A percentile compares a stretch with the other conserved stretches of the same genome.
Conservation (phyloP, 2,329 filamentous ascomycete genomes). For the Phaeomoniella chlamydospora region DNA sequence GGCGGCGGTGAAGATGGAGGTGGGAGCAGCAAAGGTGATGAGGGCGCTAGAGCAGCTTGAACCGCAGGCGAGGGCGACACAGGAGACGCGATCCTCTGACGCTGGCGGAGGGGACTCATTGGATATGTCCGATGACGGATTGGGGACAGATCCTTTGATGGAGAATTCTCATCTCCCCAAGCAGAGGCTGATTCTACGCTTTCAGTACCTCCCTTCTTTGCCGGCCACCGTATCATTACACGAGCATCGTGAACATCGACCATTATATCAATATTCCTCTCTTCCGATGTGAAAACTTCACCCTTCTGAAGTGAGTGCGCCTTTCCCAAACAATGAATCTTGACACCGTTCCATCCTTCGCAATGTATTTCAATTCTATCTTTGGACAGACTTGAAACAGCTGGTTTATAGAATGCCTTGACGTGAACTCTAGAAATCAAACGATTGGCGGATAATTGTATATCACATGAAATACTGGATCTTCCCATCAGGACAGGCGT, state of each 20-base stretch:
- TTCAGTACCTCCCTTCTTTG: constrained; percentile 29
- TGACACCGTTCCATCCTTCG: constrained; percentile 90
- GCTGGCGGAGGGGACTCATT: constrained; percentile 34
- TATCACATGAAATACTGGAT: constrained; percentile 89
- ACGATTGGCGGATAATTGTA: constrained; percentile 82
- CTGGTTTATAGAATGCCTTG: constrained; percentile 67
- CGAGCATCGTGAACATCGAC: constrained; percentile 87
- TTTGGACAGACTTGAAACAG: constrained; percentile 50
- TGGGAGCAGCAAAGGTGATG: constrained; percentile 26
- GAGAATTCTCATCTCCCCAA: constrained; percentile 45
- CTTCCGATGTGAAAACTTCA: constrained; percentile 80
- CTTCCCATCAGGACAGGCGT: constrained; percentile 76
- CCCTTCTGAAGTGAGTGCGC: constrained; percentile 78
- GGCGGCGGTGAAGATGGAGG: constrained; percentile 26
- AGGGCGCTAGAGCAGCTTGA: constrained; percentile 26
- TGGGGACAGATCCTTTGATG: constrained; percentile 27
- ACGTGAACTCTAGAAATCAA: constrained; percentile 90
- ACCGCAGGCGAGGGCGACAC: constrained; percentile 54
- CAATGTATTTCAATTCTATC: constrained; percentile 81
- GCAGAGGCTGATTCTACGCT: constrained; percentile 42
- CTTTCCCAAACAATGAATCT: constrained; percentile 78
- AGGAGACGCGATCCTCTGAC: constrained; percentile 56
- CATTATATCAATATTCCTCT: constrained; percentile 80
- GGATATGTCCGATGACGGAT: constrained; percentile 12
- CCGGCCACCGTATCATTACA: constrained; percentile 78